A percentile compares a stretch with the other conserved stretches of the same genome.
These are phyloP conservation scores for Nymphaea thermarum DNA, from an alignment of 164 flowering plant genomes.

Conservation along the genomic window DNA sequence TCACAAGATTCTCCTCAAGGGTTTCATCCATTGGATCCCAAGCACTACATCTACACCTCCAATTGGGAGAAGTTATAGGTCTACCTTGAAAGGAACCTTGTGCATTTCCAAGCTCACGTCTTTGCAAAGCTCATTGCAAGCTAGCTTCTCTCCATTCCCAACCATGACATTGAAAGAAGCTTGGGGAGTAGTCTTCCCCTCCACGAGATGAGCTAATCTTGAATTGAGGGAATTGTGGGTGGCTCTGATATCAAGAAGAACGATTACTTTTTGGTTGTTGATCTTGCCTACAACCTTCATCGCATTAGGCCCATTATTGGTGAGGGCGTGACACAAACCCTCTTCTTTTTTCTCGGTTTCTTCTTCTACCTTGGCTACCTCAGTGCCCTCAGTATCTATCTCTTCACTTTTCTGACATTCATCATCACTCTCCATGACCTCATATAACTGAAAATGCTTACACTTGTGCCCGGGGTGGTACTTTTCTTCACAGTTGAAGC, in stretches of 20 bases:
- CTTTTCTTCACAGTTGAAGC: too few relatives aligned
- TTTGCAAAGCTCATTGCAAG: background rate
- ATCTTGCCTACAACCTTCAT: too few relatives aligned
- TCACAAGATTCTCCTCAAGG: background rate
- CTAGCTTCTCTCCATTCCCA: background rate
- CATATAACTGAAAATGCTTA: too few relatives aligned
- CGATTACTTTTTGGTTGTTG: background rate
- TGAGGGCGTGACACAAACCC: too few relatives aligned
- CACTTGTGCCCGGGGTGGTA: too few relatives aligned
- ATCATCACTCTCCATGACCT: too few relatives aligned
- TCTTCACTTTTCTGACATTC: too few relatives aligned
- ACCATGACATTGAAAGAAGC: background rate
- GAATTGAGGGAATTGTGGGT: background rate
- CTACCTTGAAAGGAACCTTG: background rate
- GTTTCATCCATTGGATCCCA: background rate
- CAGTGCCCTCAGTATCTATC: too few relatives aligned
- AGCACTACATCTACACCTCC: conserved; percentile 1
- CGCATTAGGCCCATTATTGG: too few relatives aligned
- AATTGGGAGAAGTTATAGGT: background rate
- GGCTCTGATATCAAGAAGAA: background rate
- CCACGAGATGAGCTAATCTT: background rate
- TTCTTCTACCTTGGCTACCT: too few relatives aligned
- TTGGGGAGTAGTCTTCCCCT: background rate
- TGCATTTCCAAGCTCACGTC: background rate
- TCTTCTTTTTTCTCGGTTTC: too few relatives aligned